A percentile compares a stretch with the other conserved stretches of the same genome.
Evolutionary conservation across 768 basidiomycete species (phyloP).

Genomic region (Auriscalpium microsporum): DNA sequence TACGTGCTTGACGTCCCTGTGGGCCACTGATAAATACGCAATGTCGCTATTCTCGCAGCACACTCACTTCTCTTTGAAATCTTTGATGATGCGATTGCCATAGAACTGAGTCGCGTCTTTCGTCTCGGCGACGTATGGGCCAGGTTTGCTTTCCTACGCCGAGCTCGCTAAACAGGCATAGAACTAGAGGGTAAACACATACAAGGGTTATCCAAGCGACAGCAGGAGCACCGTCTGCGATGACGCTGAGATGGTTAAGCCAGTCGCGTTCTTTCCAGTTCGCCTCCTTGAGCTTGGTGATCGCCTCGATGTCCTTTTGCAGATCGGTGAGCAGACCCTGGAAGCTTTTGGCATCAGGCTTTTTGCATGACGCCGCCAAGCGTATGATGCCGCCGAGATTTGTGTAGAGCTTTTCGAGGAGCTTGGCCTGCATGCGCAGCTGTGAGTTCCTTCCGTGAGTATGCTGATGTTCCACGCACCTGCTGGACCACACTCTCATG

Average conservation of each 20-base stretch:
- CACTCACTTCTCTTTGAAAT: constrained; percentile 84
- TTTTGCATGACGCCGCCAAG: constrained; percentile 63
- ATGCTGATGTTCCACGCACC: constrained; percentile 35
- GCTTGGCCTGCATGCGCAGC: constrained; percentile 41
- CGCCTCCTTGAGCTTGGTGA: constrained; percentile 76
- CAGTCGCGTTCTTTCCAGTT: constrained; percentile 75
- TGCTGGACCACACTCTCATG: constrained; percentile 66
- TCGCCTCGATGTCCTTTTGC: constrained; percentile 60
- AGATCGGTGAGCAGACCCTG: constrained; percentile 58
- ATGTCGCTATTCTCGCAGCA: constrained; percentile 4
- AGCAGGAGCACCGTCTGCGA: constrained; percentile 74
- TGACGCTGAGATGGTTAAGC: constrained; percentile 68
- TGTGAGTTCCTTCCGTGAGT: too few relatives aligned
- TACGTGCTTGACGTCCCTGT: constrained; percentile 75
- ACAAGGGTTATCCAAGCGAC: constrained; percentile 88
- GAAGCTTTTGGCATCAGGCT: constrained; percentile 60
- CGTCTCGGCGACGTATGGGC: constrained; percentile 66
- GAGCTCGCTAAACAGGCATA: too few relatives aligned
- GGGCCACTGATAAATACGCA: not conserved
- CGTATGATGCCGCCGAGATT: constrained; percentile 64
- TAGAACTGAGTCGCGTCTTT: constrained; percentile 87
- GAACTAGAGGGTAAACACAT: constrained; percentile 22
- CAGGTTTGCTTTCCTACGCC: constrained; percentile 64
- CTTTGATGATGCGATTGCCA: constrained; percentile 82
- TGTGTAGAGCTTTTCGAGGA: constrained; percentile 59